These are phyloP conservation scores for Cladosporium sp. DNA, from an alignment of 2,329 filamentous ascomycete species.

Conservation along the genomic window DNA sequence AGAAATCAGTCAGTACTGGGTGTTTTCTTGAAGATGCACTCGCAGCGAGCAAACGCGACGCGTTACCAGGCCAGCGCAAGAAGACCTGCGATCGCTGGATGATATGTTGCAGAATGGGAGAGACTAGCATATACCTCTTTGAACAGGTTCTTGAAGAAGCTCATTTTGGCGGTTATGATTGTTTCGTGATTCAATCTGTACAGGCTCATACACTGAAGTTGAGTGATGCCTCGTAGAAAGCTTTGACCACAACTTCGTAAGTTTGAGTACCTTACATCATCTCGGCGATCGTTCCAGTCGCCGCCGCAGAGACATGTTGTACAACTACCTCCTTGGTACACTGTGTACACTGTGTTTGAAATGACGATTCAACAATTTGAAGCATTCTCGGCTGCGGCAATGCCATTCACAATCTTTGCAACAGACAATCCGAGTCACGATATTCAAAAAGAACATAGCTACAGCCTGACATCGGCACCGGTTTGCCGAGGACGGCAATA, in stretches of 20 bases:
- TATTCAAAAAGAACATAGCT: neutral
- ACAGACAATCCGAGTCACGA: neutral
- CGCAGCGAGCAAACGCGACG: neutral
- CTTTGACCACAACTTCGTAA: neutral
- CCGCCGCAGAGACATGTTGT: neutral
- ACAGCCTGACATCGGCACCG: neutral
- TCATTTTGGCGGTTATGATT: slow-evolving; percentile 31
- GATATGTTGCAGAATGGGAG: neutral
- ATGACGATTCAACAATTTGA: neutral
- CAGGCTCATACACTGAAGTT: neutral
- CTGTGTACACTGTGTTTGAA: neutral
- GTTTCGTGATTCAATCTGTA: neutral
- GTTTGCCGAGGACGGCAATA: neutral
- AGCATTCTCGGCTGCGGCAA: neutral
- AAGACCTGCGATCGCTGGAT: neutral
- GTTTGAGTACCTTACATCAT: neutral
- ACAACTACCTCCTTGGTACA: neutral
- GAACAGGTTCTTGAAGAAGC: slow-evolving; percentile 50
- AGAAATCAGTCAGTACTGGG: neutral
- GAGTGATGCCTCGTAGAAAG: neutral
- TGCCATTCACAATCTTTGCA: neutral
- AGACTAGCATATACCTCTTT: slow-evolving; percentile 42
- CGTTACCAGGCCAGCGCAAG: neutral
- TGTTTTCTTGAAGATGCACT: neutral
- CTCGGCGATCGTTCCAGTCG: neutral